Evolutionary conservation across 2,329 filamentous ascomycete species (phyloP).

Genomic region (Fusarium floridanum): DNA sequence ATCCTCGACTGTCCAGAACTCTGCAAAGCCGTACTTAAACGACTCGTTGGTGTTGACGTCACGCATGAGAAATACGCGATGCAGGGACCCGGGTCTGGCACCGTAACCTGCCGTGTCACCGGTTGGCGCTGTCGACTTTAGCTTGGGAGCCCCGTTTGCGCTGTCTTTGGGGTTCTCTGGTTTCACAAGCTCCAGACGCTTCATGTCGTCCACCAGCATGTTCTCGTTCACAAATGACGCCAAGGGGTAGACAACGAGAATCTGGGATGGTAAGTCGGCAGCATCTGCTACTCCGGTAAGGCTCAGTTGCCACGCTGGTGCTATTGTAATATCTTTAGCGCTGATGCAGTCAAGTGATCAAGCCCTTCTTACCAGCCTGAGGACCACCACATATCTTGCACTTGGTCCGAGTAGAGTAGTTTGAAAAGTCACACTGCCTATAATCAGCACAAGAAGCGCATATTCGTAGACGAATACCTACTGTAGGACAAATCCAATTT

Average conservation of each 20-base stretch:
- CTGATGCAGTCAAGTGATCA: background rate
- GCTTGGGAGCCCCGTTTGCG: conserved; percentile 62
- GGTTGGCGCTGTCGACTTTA: conserved; percentile 70
- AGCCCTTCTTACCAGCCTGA: conserved; percentile 46
- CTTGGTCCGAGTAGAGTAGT: conserved; percentile 53
- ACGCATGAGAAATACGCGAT: conserved; percentile 81
- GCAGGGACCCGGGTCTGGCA: conserved; percentile 79
- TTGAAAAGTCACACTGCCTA: conserved; percentile 55
- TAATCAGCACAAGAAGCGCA: conserved; percentile 28
- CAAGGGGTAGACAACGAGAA: conserved; percentile 80
- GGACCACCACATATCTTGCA: conserved; percentile 56
- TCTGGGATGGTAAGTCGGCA: conserved; percentile 75
- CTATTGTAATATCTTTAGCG: conserved; percentile 26
- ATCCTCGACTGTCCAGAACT: conserved; percentile 83
- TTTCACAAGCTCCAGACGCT: conserved; percentile 77
- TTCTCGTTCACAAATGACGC: conserved; percentile 79
- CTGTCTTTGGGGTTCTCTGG: conserved; percentile 60
- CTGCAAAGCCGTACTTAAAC: conserved; percentile 86
- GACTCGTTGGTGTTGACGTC: conserved; percentile 79
- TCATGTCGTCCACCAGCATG: conserved; percentile 77
- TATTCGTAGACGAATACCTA: conserved; percentile 34
- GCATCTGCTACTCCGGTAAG: conserved; percentile 64
- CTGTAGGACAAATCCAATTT: conserved; percentile 55
- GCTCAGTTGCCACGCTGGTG: conserved; percentile 50
- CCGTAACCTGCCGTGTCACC: conserved; percentile 72